These are phyloP conservation scores for Raphanus raphanistrum DNA, from an alignment of 345 rosid genomes.

Conservation along the genomic window DNA sequence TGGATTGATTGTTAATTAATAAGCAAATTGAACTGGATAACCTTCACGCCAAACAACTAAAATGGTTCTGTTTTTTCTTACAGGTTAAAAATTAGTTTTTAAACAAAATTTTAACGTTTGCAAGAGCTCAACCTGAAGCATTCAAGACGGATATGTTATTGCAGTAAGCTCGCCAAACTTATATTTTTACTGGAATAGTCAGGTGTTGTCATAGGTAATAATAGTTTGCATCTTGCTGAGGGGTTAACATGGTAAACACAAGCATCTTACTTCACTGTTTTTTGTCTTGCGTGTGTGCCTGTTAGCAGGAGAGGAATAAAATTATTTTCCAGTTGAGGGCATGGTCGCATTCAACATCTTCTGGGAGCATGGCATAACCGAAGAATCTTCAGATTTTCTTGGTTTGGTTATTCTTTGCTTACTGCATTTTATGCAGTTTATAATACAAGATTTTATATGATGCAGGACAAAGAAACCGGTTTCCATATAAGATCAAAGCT, in stretches of 20 bases:
- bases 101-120: conserved; percentile 51
- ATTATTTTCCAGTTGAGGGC: background rate
- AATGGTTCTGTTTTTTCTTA: background rate
- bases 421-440: background rate
- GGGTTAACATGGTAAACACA: conserved; percentile 7
- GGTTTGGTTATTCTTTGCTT: background rate
- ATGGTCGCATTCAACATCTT: background rate
- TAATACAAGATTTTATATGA: background rate
- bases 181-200: conserved; percentile 20
- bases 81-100: conserved; percentile 37
- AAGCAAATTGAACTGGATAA: background rate
- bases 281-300: conserved; percentile 14
- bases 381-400: background rate
- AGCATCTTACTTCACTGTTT: conserved; percentile 14
- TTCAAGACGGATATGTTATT: conserved; percentile 38
- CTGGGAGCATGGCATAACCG: background rate
- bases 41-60: conserved; percentile 24
- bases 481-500: conserved; percentile 72
- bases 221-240: conserved; percentile 24
- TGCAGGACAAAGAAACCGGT: conserved; percentile 72
- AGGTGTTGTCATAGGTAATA: conserved; percentile 38
- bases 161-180: conserved; percentile 37
- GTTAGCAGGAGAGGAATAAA: conserved; percentile 33
- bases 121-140: conserved; percentile 48
- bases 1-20: background rate